These are phyloP conservation scores for Rhypophila decipiens DNA, from an alignment of 495 filamentous ascomycete genomes.

Conservation along the genomic window DNA sequence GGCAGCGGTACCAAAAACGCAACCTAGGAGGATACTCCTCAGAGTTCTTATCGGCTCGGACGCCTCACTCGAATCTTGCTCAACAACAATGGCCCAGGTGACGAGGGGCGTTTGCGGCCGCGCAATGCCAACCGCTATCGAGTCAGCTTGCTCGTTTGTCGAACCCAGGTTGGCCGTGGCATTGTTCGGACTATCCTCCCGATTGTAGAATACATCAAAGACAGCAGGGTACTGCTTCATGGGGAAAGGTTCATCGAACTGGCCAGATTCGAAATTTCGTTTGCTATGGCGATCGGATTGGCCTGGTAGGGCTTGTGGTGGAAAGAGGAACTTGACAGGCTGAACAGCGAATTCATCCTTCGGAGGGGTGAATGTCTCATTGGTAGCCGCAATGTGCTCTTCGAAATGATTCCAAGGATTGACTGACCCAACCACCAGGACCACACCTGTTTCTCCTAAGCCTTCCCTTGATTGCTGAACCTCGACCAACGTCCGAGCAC, in stretches of 20 bases:
- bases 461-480: slow-evolving; percentile 59
- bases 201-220: slow-evolving; percentile 43
- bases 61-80: slow-evolving; percentile 67
- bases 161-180: slow-evolving; percentile 60
- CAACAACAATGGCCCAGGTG: slow-evolving; percentile 76
- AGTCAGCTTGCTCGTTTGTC: slow-evolving; percentile 57
- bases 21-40: slow-evolving; percentile 70
- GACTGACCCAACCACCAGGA: slow-evolving; percentile 61
- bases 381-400: slow-evolving; percentile 26
- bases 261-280: slow-evolving; percentile 33
- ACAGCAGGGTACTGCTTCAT: slow-evolving; percentile 53
- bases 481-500: slow-evolving; percentile 50
- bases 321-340: slow-evolving; percentile 40
- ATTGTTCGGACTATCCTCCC: slow-evolving; percentile 45
- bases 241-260: slow-evolving; percentile 46
- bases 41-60: slow-evolving; percentile 67
- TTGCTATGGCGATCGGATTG: slow-evolving; percentile 41
- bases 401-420: slow-evolving; percentile 60
- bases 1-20: slow-evolving; percentile 76
- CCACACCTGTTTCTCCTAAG: slow-evolving; percentile 57
- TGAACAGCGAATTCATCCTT: slow-evolving; percentile 28
- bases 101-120: slow-evolving; percentile 56
- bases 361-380: slow-evolving; percentile 25
- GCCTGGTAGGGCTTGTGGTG: slow-evolving; percentile 29
- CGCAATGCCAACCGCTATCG: slow-evolving; percentile 67